Base-by-base conservation (phyloP, 495 filamentous ascomycete genomes). In the Acidiella bohemica region DNA sequence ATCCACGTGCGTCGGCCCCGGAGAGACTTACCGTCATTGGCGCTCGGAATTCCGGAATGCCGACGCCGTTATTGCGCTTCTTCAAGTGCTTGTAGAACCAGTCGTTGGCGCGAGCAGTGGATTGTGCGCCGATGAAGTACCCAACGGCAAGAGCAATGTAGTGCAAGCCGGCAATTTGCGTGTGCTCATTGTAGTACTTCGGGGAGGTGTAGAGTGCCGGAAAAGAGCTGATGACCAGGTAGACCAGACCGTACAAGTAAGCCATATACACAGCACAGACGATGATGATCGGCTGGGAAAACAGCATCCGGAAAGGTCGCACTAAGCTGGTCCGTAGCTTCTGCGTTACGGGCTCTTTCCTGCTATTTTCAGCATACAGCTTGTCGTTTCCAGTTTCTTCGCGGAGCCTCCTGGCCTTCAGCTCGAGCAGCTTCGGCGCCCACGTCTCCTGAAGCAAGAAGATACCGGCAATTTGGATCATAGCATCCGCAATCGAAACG, bases 381-480 rank as follows among this genome's bases (percentile, higher is more conserved):
- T 54, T 57, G 1, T 53, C 29, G 54, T 83, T 80, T 11, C 70
- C 70, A 1, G 77, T 81, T 45, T 77, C 71, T 43, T 71, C 68
- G 25, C 68, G 65, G 4, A 84, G 64, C 14, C 53, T 63, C 20
- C 59, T 49, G 1, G 70, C 68, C 39, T 77, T 78, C 27, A 59
- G 49, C 5, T 56, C 53, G 0, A 85, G 70, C 3, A 85, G 63
- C 27, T 67, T 67, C 0, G 80, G 80, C 1, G 65, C 64, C 57
- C 83, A 84, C 2, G 81, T 83, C 59, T 55, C 69, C 72, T 68
- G 73, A 0, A 86, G 66, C 48, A 75, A 72, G 54, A 83, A 72
- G 2, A 84, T 37, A 2, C 78, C 81, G 1, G 64, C 59, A 18
- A 68, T 5, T 53, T 81, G 79, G 41, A 85, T 70, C 5, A 73